A percentile compares a stretch with the other conserved stretches of the same genome.
phyloP scores from a whole-genome alignment of 306 rosid species.

The Trifolium fragiferum region DNA sequence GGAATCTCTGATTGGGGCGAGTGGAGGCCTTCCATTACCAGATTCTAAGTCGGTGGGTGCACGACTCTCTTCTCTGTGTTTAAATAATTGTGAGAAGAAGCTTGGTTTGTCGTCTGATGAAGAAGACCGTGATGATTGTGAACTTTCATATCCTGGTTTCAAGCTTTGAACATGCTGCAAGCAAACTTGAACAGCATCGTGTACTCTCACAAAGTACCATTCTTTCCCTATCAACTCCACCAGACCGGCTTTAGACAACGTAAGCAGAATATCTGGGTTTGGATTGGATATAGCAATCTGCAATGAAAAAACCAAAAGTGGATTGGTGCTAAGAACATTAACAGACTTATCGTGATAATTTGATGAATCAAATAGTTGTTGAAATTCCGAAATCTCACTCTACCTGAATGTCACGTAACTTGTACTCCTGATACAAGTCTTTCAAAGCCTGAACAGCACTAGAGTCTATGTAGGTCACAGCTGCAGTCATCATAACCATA shows the following conservation, averaged over 20 bases:
- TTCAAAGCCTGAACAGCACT: slow-evolving; percentile 93
- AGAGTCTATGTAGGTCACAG: slow-evolving; percentile 95
- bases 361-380: background rate
- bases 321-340: slow-evolving; percentile 14
- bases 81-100: slow-evolving; percentile 49
- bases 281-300: slow-evolving; percentile 96
- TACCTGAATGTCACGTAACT: slow-evolving; percentile 87
- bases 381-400: slow-evolving; percentile 14
- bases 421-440: slow-evolving; percentile 90
- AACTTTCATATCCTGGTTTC: slow-evolving; percentile 40
- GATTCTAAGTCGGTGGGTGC: slow-evolving; percentile 62
- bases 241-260: slow-evolving; percentile 73
- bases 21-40: slow-evolving; percentile 53
- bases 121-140: slow-evolving; percentile 45
- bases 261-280: slow-evolving; percentile 75
- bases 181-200: slow-evolving; percentile 98
- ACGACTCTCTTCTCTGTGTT: slow-evolving; percentile 58
- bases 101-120: slow-evolving; percentile 49
- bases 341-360: background rate
- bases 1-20: slow-evolving; percentile 51
- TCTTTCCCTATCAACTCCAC: slow-evolving; percentile 93
- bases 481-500: slow-evolving; percentile 55
- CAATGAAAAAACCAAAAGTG: slow-evolving; percentile 36
- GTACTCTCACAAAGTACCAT: slow-evolving; percentile 97
- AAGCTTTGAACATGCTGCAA: slow-evolving; percentile 79